Evolutionary conservation across 139 green algal genomes (phyloP).

Genomic region (Chlamydomonas incerta): DNA sequence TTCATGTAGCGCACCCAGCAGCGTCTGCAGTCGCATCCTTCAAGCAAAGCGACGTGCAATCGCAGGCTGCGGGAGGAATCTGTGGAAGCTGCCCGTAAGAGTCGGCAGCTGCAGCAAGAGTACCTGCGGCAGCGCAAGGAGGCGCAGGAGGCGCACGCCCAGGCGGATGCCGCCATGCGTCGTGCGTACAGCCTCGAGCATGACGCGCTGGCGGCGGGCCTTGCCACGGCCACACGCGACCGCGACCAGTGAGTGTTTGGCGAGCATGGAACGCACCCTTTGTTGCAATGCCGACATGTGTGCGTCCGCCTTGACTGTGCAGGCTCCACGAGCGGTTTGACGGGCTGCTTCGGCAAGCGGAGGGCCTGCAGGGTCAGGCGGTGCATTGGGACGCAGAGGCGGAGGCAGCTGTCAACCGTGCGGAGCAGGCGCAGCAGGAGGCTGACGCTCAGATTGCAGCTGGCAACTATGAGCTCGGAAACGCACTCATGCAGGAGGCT

Average conservation of each 20-base stretch:
- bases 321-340: conserved; percentile 3
- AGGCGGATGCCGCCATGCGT: conserved; percentile 38
- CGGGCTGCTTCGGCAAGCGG: neutral
- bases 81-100: conserved; percentile 15
- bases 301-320: too few relatives aligned
- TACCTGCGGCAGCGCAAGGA: conserved; percentile 23
- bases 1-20: too few relatives aligned
- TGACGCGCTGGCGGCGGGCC: neutral
- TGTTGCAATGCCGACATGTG: too few relatives aligned
- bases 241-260: too few relatives aligned
- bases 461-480: conserved; percentile 28
- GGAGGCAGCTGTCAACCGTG: neutral
- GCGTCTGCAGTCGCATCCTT: too few relatives aligned
- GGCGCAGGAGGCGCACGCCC: conserved; percentile 29
- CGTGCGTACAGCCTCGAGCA: conserved; percentile 39
- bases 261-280: too few relatives aligned
- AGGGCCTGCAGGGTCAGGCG: neutral
- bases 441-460: conserved; percentile 11
- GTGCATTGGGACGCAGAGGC: neutral
- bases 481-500: conserved; percentile 35
- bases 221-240: too few relatives aligned
- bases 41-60: neutral
- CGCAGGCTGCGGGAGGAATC: conserved; percentile 37
- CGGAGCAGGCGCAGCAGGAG: conserved; percentile 24
- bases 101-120: conserved; percentile 30